Percentiles rank a stretch among this genome's conserved stretches.
Evolutionary conservation across 2,329 filamentous ascomycete genomes (phyloP).

Genomic region (Botrytis fabae): DNA sequence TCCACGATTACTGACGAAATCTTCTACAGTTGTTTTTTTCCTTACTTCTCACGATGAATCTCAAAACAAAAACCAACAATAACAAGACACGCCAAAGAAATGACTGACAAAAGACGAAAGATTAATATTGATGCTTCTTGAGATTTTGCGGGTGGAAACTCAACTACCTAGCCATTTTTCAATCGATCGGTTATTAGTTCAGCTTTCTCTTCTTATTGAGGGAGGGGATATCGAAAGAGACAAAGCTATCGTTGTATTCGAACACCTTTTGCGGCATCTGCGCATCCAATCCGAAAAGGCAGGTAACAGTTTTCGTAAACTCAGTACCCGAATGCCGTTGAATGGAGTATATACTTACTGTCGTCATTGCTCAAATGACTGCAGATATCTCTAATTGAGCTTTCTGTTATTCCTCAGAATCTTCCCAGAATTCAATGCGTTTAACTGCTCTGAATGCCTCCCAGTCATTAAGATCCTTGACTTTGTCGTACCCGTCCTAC

Average conservation of each 20-base stretch:
- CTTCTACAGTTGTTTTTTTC: too few species aligned
- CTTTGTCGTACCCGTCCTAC: too few species aligned
- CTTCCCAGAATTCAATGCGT: neutral
- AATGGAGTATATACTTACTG: neutral
- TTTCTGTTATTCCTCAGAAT: neutral
- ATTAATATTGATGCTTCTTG: neutral
- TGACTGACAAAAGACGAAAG: neutral
- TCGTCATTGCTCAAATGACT: neutral
- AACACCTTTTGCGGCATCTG: neutral
- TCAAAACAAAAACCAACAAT: too few species aligned
- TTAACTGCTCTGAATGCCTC: too few species aligned
- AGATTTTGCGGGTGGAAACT: neutral
- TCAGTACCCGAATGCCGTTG: neutral
- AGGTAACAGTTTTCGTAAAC: neutral
- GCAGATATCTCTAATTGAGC: neutral
- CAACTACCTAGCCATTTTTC: too few species aligned
- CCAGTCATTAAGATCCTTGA: too few species aligned
- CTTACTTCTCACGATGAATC: too few species aligned
- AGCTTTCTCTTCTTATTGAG: neutral
- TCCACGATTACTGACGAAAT: too few species aligned
- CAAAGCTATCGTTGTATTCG: neutral
- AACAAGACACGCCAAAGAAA: neutral
- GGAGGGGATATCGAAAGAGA: neutral
- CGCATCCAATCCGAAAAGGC: neutral
- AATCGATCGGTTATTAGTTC: fast-evolving